Evolutionary conservation across 2,329 filamentous ascomycete species (phyloP), one percentile per base, ranked within the genome.

Genomic region (Fusarium coicis): DNA sequence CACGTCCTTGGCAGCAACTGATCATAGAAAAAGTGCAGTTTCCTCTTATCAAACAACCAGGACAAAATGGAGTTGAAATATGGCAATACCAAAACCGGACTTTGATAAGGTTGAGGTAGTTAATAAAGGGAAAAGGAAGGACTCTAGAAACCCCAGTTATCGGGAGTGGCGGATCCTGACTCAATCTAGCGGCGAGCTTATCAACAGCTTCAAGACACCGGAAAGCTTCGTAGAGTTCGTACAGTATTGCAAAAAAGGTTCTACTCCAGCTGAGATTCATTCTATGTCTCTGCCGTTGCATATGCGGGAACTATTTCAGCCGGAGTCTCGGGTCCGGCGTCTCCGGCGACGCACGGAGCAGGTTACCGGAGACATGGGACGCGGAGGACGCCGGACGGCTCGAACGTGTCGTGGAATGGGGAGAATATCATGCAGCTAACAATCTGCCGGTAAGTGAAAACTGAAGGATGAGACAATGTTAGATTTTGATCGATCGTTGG

Each of bases 241-340:
- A 50, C 39, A 63, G 43, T 57, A 52, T 47, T 19, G 14, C 10
- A 16, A 43, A 58, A 36, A 39, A 47, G 42, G 50, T 46, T 55
- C 50, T 28, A 34, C 42, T 42, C 28, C n/a, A 47, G 40, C 49
- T 67, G 42, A 52, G 28, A 21, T 43, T n/a, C 46, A 21, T 44
- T 34, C 32, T 16, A n/a, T 53, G 23, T 63, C 44, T 47, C 42
- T 53, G 47, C 58, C 52, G 43, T 57, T 63, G 30, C 44, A 43
- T 55, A 60, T 73, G 66, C 54, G 28, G 60, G 62, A 47, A 36
- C 34, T 46, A 61, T 56, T 73, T 56, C 37, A 69, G 57, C 39
- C 74, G 62, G 71, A 60, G 68, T 58, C 30, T 59, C 66, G 63
- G 71, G 55, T 67, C 68, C 75, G 75, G 75, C 63, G 63, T 68